These are phyloP conservation scores for Yamadazyma triangularis DNA, from an alignment of 1,139 yeast genomes.

Conservation along the genomic window DNA sequence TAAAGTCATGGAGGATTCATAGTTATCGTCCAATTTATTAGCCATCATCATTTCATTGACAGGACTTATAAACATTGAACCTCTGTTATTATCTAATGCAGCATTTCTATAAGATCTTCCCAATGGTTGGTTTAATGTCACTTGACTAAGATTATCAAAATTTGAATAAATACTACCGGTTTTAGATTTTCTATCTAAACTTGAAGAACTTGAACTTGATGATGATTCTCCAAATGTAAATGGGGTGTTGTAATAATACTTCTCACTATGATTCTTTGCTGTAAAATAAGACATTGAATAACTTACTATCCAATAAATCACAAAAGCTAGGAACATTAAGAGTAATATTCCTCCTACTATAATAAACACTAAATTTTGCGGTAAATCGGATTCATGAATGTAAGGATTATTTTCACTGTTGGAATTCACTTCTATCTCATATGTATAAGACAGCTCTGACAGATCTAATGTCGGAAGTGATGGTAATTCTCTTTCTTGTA, in stretches of 20 bases:
- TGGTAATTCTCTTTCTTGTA: slow-evolving; percentile 6
- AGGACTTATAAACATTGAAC: slow-evolving; percentile 37
- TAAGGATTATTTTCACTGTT: slow-evolving; percentile 27
- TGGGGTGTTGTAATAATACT: slow-evolving; percentile 19
- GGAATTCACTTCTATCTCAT: slow-evolving; percentile 6
- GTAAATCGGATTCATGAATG: slow-evolving; percentile 19
- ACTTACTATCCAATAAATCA: slow-evolving; percentile 19
- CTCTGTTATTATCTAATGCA: slow-evolving; percentile 15
- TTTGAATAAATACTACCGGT: slow-evolving; percentile 3
- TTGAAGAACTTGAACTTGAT: slow-evolving; percentile 17
- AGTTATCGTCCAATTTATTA: neutral
- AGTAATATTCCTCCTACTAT: slow-evolving; percentile 36
- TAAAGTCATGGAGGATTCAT: neutral
- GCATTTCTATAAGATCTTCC: slow-evolving; percentile 22
- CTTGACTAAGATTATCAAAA: slow-evolving; percentile 10
- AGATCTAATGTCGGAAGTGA: slow-evolving; percentile 6
- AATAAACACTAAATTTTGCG: slow-evolving; percentile 40
- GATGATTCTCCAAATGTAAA: slow-evolving; percentile 4
- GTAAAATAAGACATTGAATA: slow-evolving; percentile 20
- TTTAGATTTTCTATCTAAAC: slow-evolving; percentile 11
- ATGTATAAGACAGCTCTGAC: slow-evolving; percentile 8
- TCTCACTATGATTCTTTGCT: slow-evolving; percentile 38
- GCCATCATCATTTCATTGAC: slow-evolving; percentile 8
- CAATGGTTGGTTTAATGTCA: slow-evolving; percentile 13
- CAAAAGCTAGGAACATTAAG: slow-evolving; percentile 18